phyloP scores from a whole-genome alignment of 257 asterid species.

The Fraxinus pennsylvanica region DNA sequence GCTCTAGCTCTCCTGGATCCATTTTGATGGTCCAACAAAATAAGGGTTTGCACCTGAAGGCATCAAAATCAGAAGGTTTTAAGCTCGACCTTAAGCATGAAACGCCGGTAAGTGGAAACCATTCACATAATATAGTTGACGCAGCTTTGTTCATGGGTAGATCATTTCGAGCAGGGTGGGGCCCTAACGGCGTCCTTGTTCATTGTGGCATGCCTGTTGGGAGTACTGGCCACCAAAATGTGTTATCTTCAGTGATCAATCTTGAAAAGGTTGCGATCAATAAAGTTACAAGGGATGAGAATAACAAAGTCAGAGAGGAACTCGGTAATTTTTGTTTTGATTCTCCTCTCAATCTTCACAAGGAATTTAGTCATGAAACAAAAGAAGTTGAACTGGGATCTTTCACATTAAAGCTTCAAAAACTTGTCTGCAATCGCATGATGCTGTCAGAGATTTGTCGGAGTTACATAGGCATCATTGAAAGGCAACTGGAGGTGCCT shows the following conservation, averaged over 20 bases:
- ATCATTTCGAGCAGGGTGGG: constrained; percentile 45
- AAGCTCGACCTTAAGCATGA: constrained; percentile 58
- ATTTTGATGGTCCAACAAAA: constrained; percentile 80
- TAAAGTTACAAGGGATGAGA: constrained; percentile 69
- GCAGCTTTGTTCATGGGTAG: too few species aligned
- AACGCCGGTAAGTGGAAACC: constrained; percentile 66
- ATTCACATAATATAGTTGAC: constrained; percentile 6
- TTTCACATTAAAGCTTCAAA: constrained; percentile 69
- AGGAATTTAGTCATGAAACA: constrained; percentile 64
- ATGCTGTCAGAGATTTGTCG: constrained; percentile 80
- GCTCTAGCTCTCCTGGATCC: constrained; percentile 64
- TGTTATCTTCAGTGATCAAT: constrained; percentile 74
- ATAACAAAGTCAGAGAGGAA: constrained; percentile 57
- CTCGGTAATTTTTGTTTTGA: constrained; percentile 70
- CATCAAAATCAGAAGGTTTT: constrained; percentile 70
- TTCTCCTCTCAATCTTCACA: constrained; percentile 79
- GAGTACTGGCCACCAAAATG: constrained; percentile 39
- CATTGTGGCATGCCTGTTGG: constrained; percentile 93
- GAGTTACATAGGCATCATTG: too few species aligned
- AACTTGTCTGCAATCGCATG: constrained; percentile 60
- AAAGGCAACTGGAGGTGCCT: too few species aligned
- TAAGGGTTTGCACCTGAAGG: constrained; percentile 54
- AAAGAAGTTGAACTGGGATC: constrained; percentile 56
- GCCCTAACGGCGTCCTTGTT: constrained; percentile 90
- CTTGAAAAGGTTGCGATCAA: constrained; percentile 88